phyloP scores from a whole-genome alignment of 192 early-diverging fungal genomes.

The Backusella liffmaniae region DNA sequence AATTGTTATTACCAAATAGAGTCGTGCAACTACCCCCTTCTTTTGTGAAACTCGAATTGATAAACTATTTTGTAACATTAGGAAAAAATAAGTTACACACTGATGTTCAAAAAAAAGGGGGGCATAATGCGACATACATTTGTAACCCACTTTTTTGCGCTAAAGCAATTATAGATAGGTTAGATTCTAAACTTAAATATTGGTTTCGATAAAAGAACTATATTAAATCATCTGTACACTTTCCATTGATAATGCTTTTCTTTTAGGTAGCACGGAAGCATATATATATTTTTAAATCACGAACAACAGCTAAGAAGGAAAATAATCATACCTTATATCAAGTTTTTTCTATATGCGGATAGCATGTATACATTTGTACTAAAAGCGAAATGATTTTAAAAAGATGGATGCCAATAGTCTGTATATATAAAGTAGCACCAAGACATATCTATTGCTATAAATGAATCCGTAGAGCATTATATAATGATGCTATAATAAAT shows the following conservation, averaged over 20 bases:
- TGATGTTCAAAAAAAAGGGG: background rate
- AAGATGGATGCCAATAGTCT: too few relatives aligned
- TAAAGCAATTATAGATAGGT: background rate
- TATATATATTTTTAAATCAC: background rate
- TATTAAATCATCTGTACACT: background rate
- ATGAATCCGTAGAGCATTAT: too few relatives aligned
- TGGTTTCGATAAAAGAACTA: background rate
- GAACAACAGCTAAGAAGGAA: background rate
- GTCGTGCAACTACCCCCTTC: background rate
- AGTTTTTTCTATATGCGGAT: background rate
- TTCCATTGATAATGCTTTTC: background rate
- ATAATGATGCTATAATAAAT: too few relatives aligned
- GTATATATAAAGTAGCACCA: too few relatives aligned
- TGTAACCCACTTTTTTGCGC: background rate
- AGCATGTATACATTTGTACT: background rate
- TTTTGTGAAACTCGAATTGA: background rate
- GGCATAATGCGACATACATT: background rate
- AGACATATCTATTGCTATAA: too few relatives aligned
- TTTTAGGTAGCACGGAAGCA: background rate
- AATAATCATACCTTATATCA: background rate
- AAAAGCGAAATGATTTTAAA: background rate
- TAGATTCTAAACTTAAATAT: slow-evolving; percentile 3
- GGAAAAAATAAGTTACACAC: background rate
- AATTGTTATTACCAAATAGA: background rate
- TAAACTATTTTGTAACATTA: background rate